Base-by-base conservation (phyloP, 768 basidiomycete genomes). In the Russula vinacea region DNA sequence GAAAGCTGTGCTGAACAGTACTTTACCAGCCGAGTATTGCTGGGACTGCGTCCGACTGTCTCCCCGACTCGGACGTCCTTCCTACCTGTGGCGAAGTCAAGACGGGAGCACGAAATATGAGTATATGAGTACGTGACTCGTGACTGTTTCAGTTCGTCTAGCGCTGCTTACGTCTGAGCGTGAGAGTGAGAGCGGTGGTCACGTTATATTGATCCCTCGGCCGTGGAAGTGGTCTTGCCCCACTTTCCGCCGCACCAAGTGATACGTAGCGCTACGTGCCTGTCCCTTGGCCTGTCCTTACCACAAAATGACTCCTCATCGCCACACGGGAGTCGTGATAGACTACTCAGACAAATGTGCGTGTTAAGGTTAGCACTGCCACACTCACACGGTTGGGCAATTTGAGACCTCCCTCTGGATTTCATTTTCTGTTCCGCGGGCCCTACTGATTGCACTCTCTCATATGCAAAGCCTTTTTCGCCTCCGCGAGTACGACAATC, bases 321-420 rank as follows among this genome's bases (percentile, higher is more conserved):
- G 62, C 39, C 62, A 63, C 33, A 63, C 49, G 13, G 62, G 62
- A 58, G 56, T 63, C n/a, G 62, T 63, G 10, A 44, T 63, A 26
- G 62, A 63, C 62, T 50, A 56, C 32, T 55, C 62, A 3, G 62
- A 63, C n/a, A 51, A 56, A 63, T 47, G 62, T 63, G 22, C 56
- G 62, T 58, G 6, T 11, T 24, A 39, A 39, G 19, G 37, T 55
- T 39, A 19, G 13, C 32, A 53, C 51, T 35, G 42, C 60, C 45
- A 62, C 61, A 16, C 10, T 26, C n/a, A 13, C 22, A 47, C 54
- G 26, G 35, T 35, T 49, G 35, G 29, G 19, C 24, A 55, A 56
- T 57, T 57, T 56, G 29, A 42, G 39, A 57, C 44, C 39, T 40
- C 5, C 11, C 22, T 22, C 37, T 22, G 32, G n/a, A 35, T 13